Percentiles rank a stretch among this genome's conserved stretches.
Evolutionary conservation across 805 yeast species (phyloP).

Genomic region (Millerozyma acaciae): DNA sequence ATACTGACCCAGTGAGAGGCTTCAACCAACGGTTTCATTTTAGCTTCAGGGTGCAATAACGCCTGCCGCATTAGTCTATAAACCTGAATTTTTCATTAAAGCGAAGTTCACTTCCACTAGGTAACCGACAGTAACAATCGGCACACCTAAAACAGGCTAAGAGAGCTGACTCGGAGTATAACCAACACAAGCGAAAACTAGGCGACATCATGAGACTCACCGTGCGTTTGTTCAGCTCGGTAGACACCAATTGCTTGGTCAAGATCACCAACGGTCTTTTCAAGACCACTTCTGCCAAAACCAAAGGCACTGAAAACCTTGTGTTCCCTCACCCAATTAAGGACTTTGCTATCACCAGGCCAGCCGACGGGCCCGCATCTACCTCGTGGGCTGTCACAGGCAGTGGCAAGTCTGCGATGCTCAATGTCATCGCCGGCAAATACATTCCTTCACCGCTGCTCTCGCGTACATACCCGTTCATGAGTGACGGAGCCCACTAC

Average conservation of each 20-base stretch:
- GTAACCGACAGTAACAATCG: no score
- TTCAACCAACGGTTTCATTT: no score
- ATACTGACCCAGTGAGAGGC: no score
- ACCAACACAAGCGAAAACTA: no score
- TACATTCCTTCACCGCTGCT: constrained; percentile 49
- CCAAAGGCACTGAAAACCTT: constrained; percentile 4
- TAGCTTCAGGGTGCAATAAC: no score
- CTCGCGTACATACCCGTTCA: constrained; percentile 53
- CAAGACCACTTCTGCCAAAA: constrained; percentile 6
- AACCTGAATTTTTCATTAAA: no score
- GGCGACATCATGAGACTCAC: no score
- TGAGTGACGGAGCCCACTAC: constrained; percentile 24
- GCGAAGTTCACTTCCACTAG: no score
- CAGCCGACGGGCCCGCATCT: constrained; percentile 12
- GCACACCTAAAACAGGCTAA: no score
- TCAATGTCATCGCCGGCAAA: constrained; percentile 55
- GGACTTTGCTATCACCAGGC: constrained; percentile 19
- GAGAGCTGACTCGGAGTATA: no score
- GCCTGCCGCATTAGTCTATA: no score
- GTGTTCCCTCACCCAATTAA: constrained; percentile 25
- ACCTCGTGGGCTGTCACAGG: constrained; percentile 34
- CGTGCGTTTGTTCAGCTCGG: no score
- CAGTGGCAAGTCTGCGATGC: constrained; percentile 49
- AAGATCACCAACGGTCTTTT: constrained; percentile 23
- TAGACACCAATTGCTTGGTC: constrained; percentile 16